Evolutionary conservation across 23 red algal species (phyloP).

Genomic region (Gracilaria gracilis): DNA sequence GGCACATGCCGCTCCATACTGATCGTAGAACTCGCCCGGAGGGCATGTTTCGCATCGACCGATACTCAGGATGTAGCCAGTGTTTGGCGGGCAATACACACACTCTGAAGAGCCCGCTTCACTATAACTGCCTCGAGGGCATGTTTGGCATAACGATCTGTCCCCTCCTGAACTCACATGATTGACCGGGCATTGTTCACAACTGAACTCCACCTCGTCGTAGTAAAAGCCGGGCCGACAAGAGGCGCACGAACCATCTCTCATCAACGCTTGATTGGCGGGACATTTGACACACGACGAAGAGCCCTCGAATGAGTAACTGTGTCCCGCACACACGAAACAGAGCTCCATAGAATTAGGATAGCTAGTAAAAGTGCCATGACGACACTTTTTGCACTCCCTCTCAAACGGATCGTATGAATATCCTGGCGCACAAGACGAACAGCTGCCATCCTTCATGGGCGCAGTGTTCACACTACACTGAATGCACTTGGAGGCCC

Average conservation of each 20-base stretch:
- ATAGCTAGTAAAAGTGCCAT: slow-evolving; percentile 18
- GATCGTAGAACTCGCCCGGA: slow-evolving; percentile 1
- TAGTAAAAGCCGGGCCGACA: slow-evolving; percentile 25
- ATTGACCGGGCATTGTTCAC: background rate
- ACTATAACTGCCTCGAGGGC: slow-evolving; percentile 14
- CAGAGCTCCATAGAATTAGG: slow-evolving; percentile 3
- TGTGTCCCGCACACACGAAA: slow-evolving; percentile 18
- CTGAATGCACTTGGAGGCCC: background rate
- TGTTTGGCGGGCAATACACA: slow-evolving; percentile 4
- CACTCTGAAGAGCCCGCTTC: background rate
- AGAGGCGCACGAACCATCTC: slow-evolving; percentile 19
- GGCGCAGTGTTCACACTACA: slow-evolving; percentile 9
- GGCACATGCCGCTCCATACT: background rate
- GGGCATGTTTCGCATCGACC: background rate
- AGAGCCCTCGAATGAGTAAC: slow-evolving; percentile 13
- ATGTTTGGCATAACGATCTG: background rate
- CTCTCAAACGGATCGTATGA: background rate
- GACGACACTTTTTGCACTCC: background rate
- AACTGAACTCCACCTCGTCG: background rate
- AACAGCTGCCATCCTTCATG: slow-evolving; percentile 24
- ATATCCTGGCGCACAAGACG: slow-evolving; percentile 13
- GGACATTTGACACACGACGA: slow-evolving; percentile 16
- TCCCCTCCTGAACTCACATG: slow-evolving; percentile 1
- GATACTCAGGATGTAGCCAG: background rate
- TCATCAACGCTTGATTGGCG: slow-evolving; percentile 19